phyloP scores from a whole-genome alignment of 2,329 filamentous ascomycete species.

The Diaporthe aspalathi region DNA sequence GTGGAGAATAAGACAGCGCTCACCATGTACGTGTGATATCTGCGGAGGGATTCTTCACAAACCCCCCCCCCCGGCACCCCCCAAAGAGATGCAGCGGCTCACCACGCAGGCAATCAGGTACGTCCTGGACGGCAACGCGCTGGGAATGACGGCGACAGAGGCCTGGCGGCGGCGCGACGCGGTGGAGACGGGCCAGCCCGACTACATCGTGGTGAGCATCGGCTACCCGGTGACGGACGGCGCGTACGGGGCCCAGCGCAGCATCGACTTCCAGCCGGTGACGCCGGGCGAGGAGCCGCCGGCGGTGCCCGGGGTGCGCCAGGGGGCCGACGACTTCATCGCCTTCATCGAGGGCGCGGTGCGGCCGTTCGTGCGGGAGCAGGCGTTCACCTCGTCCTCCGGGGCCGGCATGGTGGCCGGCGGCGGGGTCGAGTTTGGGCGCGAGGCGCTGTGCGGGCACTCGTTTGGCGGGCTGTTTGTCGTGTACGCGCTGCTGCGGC shows the following conservation, averaged over 20 bases:
- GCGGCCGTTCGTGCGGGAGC: conserved; percentile 42
- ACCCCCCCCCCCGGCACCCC: no score
- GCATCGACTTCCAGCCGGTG: conserved; percentile 44
- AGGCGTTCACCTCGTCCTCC: conserved; percentile 39
- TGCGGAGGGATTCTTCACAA: background rate
- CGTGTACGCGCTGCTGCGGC: conserved; percentile 41
- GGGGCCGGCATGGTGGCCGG: no score
- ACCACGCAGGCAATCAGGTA: conserved; percentile 38
- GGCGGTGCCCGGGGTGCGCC: conserved; percentile 25
- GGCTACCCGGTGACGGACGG: conserved; percentile 44
- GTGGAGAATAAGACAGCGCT: conserved; percentile 25
- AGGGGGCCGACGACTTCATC: conserved; percentile 43
- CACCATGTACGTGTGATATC: conserved; percentile 16
- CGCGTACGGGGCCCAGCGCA: conserved; percentile 42
- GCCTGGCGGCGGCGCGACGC: conserved; percentile 44
- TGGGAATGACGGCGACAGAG: conserved; percentile 44
- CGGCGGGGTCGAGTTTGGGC: conserved; percentile 40
- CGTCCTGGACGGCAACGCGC: conserved; percentile 46
- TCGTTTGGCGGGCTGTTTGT: conserved; percentile 45
- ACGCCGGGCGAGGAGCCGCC: conserved; percentile 38
- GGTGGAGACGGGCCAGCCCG: conserved; percentile 43
- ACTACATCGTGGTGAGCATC: conserved; percentile 44
- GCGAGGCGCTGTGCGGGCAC: conserved; percentile 44
- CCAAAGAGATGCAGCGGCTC: no score
- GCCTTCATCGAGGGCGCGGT: conserved; percentile 42